Evolutionary conservation across 2,329 filamentous ascomycete species (phyloP).

Genomic region (Monilinia fructicola): DNA sequence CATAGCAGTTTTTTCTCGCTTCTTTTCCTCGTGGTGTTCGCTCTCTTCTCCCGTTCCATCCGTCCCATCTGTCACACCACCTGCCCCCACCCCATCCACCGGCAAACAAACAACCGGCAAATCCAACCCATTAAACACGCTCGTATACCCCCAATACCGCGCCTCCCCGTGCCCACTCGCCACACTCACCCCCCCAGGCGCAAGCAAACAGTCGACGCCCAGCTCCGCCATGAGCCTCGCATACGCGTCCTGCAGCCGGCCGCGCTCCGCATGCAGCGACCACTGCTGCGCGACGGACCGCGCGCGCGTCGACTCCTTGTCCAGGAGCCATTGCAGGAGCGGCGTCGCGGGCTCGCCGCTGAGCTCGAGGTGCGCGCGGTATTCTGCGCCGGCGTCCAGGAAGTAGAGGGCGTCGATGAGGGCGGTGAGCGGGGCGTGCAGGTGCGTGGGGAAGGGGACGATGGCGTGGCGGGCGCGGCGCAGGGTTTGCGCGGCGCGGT

Average conservation of each 20-base stretch:
- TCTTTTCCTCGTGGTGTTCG: not conserved
- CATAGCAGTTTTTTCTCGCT: not conserved
- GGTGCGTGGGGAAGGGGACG: not conserved
- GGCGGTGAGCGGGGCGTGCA: not conserved
- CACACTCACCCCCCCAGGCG: slow-evolving; percentile 21
- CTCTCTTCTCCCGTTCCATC: too few species aligned
- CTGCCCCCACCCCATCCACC: slow-evolving; percentile 8
- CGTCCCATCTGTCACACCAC: not conserved
- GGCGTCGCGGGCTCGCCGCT: slow-evolving; percentile 27
- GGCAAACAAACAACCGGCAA: slow-evolving; percentile 22
- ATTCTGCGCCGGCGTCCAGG: slow-evolving; percentile 30
- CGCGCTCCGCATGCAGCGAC: slow-evolving; percentile 35
- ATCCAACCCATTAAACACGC: slow-evolving; percentile 27
- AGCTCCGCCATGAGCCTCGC: slow-evolving; percentile 31
- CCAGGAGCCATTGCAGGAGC: slow-evolving; percentile 31
- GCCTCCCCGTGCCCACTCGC: slow-evolving; percentile 22
- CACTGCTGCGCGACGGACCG: not conserved
- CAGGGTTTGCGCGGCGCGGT: too few species aligned
- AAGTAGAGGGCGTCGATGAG: not conserved
- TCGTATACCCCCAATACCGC: slow-evolving; percentile 28
- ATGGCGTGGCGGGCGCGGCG: too few species aligned
- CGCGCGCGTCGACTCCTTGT: not conserved
- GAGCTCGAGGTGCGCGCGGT: slow-evolving; percentile 24
- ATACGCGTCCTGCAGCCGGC: slow-evolving; percentile 35
- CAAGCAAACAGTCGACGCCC: slow-evolving; percentile 24